Percentiles rank a stretch among this genome's conserved stretches.
These are phyloP conservation scores for Helicocarpus griseus DNA, from an alignment of 2,329 filamentous ascomycete genomes.

Conservation along the genomic window DNA sequence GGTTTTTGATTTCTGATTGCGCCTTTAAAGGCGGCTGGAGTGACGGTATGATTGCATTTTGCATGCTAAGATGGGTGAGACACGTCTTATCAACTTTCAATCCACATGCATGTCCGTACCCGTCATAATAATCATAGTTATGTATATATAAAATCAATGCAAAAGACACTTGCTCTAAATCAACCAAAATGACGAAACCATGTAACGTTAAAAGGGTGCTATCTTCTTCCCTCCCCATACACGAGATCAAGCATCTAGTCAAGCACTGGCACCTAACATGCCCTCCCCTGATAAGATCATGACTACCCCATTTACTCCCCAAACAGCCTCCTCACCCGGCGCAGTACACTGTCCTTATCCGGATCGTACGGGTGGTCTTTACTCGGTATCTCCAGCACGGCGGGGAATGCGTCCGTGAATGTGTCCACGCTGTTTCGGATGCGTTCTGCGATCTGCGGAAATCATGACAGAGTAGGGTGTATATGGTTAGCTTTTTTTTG, in stretches of 20 bases:
- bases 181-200: not conserved
- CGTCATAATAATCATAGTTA: not conserved
- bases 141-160: not conserved
- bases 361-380: constrained; percentile 99
- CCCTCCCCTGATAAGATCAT: not conserved
- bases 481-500: not conserved
- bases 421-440: constrained; percentile 86
- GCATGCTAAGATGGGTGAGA: not conserved
- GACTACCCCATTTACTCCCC: constrained; percentile 38
- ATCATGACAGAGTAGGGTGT: not conserved
- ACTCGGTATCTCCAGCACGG: constrained; percentile 90
- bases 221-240: no score
- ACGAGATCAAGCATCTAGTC: no score
- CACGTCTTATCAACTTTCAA: not conserved
- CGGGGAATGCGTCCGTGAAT: constrained; percentile 92
- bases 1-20: no score
- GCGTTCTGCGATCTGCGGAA: constrained; percentile 69
- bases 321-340: constrained; percentile 67
- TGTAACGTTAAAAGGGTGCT: no score
- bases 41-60: not conserved
- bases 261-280: no score
- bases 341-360: constrained; percentile 95
- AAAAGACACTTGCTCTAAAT: no score
- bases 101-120: not conserved
- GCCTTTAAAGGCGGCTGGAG: no score